These are phyloP conservation scores for Berberis vulgaris DNA, from an alignment of 164 flowering plant species.

Conservation along the genomic window DNA sequence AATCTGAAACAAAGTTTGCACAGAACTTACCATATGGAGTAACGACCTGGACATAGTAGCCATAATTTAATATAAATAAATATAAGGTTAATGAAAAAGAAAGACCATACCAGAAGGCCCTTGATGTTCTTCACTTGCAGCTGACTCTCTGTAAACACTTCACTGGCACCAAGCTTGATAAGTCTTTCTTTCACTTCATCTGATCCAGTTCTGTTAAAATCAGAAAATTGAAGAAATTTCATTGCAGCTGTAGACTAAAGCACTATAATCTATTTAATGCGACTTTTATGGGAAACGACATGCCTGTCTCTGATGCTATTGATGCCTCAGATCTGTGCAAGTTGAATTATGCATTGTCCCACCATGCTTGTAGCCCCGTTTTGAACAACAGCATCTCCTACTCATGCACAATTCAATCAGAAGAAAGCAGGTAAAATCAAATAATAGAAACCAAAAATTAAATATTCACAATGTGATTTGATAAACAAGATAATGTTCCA, in stretches of 20 bases:
- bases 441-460: background rate
- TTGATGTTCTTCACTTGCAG: constrained; percentile 72
- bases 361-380: constrained; percentile 99
- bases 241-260: background rate
- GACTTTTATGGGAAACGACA: background rate
- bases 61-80: no score
- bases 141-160: constrained; percentile 74
- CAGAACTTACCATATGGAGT: background rate
- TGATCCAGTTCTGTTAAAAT: constrained; percentile 49
- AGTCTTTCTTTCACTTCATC: constrained; percentile 72
- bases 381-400: constrained; percentile 89
- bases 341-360: constrained; percentile 93
- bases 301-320: constrained; percentile 87
- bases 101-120: constrained; percentile 58
- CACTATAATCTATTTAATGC: background rate
- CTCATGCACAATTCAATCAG: constrained; percentile 15
- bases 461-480: background rate
- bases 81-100: background rate
- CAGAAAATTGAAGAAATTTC: background rate
- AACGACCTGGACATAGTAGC: background rate
- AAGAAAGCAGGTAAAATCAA: background rate
- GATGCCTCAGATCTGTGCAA: constrained; percentile 68
- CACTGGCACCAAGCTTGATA: constrained; percentile 77
- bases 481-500: background rate
- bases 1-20: constrained; percentile 1